Conservation (phyloP, 1,284 basidiomycete species). For the Spongiforma sp. region DNA sequence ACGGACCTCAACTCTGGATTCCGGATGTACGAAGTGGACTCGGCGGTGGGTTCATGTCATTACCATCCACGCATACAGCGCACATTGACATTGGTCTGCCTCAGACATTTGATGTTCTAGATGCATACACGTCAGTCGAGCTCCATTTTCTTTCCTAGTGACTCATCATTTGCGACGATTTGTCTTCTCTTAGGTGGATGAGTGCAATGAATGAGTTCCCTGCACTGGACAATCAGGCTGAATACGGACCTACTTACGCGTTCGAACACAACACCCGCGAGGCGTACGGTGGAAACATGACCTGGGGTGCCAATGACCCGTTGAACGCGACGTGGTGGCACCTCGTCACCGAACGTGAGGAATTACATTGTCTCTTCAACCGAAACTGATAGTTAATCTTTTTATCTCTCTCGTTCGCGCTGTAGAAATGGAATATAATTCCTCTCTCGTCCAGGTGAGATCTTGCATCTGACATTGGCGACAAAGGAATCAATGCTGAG, state of each 20-base stretch:
- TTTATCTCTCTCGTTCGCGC: background rate
- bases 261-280: conserved; percentile 49
- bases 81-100: conserved; percentile 4
- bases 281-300: conserved; percentile 44
- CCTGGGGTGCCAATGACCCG: conserved; percentile 46
- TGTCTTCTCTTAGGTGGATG: conserved; percentile 34
- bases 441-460: conserved; percentile 5
- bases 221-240: conserved; percentile 34
- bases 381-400: background rate
- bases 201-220: conserved; percentile 40
- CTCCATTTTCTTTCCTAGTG: background rate
- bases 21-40: conserved; percentile 79
- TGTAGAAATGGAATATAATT: conserved; percentile 41
- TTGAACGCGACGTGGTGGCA: conserved; percentile 56
- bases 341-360: conserved; percentile 44
- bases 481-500: background rate
- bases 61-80: background rate
- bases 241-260: conserved; percentile 43
- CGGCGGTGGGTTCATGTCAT: conserved; percentile 49
- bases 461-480: background rate
- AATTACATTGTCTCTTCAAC: background rate
- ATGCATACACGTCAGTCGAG: conserved; percentile 40
- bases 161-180: background rate
- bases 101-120: conserved; percentile 43
- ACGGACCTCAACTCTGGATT: conserved; percentile 80